Conservation (phyloP, 495 filamentous ascomycete species). For the Margaritispora aquatica region DNA sequence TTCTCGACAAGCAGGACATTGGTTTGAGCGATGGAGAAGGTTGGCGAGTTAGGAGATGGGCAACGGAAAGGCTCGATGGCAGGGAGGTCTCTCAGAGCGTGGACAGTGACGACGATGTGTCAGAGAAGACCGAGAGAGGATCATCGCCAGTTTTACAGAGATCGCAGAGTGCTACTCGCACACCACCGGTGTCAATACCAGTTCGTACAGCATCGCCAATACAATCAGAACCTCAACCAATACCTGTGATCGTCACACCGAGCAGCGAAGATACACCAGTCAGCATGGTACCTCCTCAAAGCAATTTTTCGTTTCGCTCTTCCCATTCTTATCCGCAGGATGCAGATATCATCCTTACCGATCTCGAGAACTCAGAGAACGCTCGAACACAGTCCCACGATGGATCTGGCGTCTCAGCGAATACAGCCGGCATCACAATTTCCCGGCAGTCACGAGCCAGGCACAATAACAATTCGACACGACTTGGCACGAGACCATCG, state of each 20-base stretch:
- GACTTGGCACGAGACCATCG: conserved; percentile 36
- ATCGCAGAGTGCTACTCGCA: conserved; percentile 35
- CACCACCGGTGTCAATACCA: conserved; percentile 7
- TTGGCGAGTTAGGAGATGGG: conserved; percentile 78
- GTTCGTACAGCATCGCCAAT: conserved; percentile 31
- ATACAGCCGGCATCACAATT: conserved; percentile 23
- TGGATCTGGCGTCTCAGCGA: conserved; percentile 28
- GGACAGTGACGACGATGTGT: conserved; percentile 72
- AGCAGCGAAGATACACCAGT: conserved; percentile 24
- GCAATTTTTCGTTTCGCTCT: conserved; percentile 68
- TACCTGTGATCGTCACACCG: conserved; percentile 11
- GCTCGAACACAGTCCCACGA: conserved; percentile 22
- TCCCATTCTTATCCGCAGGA: conserved; percentile 63
- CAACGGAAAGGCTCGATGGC: conserved; percentile 67
- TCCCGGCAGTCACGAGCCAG: conserved; percentile 44
- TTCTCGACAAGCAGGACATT: conserved; percentile 75
- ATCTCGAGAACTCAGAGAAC: conserved; percentile 42
- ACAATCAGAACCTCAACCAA: conserved; percentile 40
- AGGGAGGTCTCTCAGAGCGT: conserved; percentile 36
- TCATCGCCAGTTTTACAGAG: conserved; percentile 57
- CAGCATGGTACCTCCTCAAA: conserved; percentile 30
- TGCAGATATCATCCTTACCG: conserved; percentile 52
- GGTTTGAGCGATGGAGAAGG: conserved; percentile 75
- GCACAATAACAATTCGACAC: conserved; percentile 35
- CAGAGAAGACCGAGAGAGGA: conserved; percentile 46